Percentiles rank a stretch among this genome's conserved stretches.
phyloP scores from a whole-genome alignment of 257 asterid species.

The Solanum virginianum region DNA sequence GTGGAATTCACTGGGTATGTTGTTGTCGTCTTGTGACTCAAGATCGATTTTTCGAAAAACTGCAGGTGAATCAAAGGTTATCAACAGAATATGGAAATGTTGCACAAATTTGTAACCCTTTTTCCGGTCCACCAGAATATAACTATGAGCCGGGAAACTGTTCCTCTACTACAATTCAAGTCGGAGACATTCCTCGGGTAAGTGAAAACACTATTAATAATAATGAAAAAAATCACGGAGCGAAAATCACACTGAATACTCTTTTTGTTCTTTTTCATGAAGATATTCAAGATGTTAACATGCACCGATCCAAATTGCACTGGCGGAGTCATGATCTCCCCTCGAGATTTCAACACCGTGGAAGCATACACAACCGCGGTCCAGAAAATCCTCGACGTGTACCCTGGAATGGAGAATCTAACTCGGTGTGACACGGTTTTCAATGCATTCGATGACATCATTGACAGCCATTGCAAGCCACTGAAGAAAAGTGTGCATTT shows the following conservation, averaged over 20 bases:
- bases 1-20: too few relatives aligned
- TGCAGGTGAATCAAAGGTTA: constrained; percentile 66
- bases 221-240: too few relatives aligned
- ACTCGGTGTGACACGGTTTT: constrained; percentile 56
- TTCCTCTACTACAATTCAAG: constrained; percentile 25
- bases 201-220: too few relatives aligned
- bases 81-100: constrained; percentile 42
- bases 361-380: constrained; percentile 50
- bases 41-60: not conserved
- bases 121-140: constrained; percentile 63
- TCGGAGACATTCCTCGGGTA: constrained; percentile 60
- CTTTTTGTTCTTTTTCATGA: not conserved
- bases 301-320: constrained; percentile 54
- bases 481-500: constrained; percentile 32
- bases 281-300: constrained; percentile 32
- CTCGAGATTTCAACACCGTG: constrained; percentile 23
- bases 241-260: not conserved
- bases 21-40: not conserved
- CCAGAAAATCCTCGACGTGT: constrained; percentile 51
- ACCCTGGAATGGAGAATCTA: constrained; percentile 64
- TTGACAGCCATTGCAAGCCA: constrained; percentile 49
- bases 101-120: constrained; percentile 77
- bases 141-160: constrained; percentile 49
- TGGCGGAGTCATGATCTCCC: constrained; percentile 59
- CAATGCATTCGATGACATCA: constrained; percentile 48